Evolutionary conservation across 2,329 filamentous ascomycete genomes (phyloP).

Genomic region (Arachnopeziza araneosa): DNA sequence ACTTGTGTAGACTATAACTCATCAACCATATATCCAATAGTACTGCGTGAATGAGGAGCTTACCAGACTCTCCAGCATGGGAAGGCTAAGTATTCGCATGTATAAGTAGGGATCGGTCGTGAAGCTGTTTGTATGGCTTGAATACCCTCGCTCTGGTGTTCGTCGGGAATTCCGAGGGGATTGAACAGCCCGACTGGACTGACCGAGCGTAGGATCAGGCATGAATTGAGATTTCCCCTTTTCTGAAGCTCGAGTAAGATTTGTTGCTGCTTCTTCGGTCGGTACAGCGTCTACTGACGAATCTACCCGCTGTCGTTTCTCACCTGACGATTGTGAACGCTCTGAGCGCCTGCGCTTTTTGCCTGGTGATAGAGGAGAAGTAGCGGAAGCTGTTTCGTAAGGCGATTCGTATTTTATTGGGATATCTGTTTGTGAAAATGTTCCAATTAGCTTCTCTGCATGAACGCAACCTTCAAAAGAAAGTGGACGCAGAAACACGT

Average conservation of each 20-base stretch:
- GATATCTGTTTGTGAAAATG: not conserved
- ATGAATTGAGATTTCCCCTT: not conserved
- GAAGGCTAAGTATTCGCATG: slow-evolving; percentile 52
- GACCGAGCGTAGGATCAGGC: no score
- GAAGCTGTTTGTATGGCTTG: slow-evolving; percentile 5
- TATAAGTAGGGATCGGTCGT: slow-evolving; percentile 26
- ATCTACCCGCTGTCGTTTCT: not conserved
- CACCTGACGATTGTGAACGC: slow-evolving; percentile 4
- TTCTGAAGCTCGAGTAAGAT: slow-evolving; percentile 15
- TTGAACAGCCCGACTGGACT: not conserved
- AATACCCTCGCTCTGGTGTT: not conserved
- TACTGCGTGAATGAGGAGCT: slow-evolving; percentile 5
- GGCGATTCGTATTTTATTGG: slow-evolving; percentile 9
- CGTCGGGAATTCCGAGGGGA: not conserved
- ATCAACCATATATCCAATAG: slow-evolving; percentile 8
- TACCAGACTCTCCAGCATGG: slow-evolving; percentile 57
- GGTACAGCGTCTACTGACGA: not conserved
- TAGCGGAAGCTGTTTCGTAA: slow-evolving; percentile 2
- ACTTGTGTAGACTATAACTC: slow-evolving; percentile 49
- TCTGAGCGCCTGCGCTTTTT: slow-evolving; percentile 14
- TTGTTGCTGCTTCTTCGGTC: slow-evolving; percentile 10
- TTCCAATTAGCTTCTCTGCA: not conserved
- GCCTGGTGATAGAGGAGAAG: not conserved
- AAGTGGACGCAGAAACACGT: not conserved
- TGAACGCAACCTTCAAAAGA: not conserved